Conservation (phyloP, 345 rosid genomes). For the Populus ilicifolia region DNA sequence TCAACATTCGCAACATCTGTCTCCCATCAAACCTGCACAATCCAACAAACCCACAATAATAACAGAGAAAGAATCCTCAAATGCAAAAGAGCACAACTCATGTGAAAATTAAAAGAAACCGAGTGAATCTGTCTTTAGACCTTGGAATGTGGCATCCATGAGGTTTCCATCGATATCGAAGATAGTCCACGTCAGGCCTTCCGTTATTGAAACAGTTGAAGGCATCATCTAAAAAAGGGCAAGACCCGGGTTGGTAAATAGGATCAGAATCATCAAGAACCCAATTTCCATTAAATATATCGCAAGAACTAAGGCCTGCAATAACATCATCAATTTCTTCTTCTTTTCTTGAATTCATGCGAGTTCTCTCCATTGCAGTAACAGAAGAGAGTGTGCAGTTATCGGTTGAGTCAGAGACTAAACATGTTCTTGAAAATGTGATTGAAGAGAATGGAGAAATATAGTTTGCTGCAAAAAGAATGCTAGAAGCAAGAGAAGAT, state of each 20-base stretch:
- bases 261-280: constrained; percentile 46
- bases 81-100: not conserved
- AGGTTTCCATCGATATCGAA: constrained; percentile 48
- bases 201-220: constrained; percentile 66
- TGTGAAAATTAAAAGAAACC: not conserved
- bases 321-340: constrained; percentile 6
- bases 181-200: constrained; percentile 42
- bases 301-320: constrained; percentile 47
- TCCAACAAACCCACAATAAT: not conserved
- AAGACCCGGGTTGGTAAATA: constrained; percentile 50
- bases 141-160: constrained; percentile 57
- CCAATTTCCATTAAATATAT: constrained; percentile 63
- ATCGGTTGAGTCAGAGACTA: constrained; percentile 34
- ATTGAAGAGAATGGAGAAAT: constrained; percentile 44
- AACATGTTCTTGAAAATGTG: constrained; percentile 37
- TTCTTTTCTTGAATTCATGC: constrained; percentile 22
- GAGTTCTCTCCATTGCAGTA: constrained; percentile 28
- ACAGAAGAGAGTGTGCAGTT: constrained; percentile 48
- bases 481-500: constrained; percentile 45
- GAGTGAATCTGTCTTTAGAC: constrained; percentile 14
- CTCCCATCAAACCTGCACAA: constrained; percentile 51
- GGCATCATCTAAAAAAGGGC: constrained; percentile 52
- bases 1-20: constrained; percentile 51
- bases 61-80: not conserved
- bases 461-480: constrained; percentile 44